Percentiles rank a stretch among this genome's conserved stretches.
Conservation (phyloP, 352 stramenopile genomes). For the Phytopythium oedochilum region DNA sequence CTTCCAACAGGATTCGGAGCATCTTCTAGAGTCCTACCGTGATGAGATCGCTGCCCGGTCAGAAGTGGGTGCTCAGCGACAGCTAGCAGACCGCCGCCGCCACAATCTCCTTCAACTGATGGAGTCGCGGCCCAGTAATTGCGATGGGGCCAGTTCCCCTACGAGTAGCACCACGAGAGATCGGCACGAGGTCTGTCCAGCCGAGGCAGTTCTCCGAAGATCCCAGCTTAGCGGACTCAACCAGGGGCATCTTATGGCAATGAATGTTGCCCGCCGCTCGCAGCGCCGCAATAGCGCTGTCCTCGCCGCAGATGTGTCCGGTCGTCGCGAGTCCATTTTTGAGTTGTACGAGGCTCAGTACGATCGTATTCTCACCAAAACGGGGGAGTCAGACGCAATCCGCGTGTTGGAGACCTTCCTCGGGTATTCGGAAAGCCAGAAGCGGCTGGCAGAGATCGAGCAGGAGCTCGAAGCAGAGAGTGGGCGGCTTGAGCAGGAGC, state of each 20-base stretch:
- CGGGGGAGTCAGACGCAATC: slow-evolving; percentile 39
- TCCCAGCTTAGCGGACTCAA: neutral
- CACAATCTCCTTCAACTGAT: slow-evolving; percentile 48
- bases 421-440: slow-evolving; percentile 24
- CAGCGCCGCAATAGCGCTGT: slow-evolving; percentile 24
- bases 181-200: neutral
- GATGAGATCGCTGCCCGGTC: slow-evolving; percentile 42
- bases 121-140: slow-evolving; percentile 12
- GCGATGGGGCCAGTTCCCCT: neutral
- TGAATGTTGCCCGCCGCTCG: neutral
- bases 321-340: slow-evolving; percentile 44
- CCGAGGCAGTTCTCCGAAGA: neutral
- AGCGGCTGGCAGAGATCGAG: slow-evolving; percentile 46
- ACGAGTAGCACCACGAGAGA: neutral
- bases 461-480: slow-evolving; percentile 25
- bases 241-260: slow-evolving; percentile 1
- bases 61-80: slow-evolving; percentile 28
- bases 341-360: slow-evolving; percentile 61
- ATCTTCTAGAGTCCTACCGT: slow-evolving; percentile 39
- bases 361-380: slow-evolving; percentile 40
- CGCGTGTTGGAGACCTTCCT: slow-evolving; percentile 49
- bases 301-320: slow-evolving; percentile 13
- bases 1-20: slow-evolving; percentile 24
- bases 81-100: slow-evolving; percentile 41
- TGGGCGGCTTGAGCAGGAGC: slow-evolving; percentile 21